Base-by-base conservation (phyloP, 2,329 filamentous ascomycete genomes). In the Claviceps humidiphila region DNA sequence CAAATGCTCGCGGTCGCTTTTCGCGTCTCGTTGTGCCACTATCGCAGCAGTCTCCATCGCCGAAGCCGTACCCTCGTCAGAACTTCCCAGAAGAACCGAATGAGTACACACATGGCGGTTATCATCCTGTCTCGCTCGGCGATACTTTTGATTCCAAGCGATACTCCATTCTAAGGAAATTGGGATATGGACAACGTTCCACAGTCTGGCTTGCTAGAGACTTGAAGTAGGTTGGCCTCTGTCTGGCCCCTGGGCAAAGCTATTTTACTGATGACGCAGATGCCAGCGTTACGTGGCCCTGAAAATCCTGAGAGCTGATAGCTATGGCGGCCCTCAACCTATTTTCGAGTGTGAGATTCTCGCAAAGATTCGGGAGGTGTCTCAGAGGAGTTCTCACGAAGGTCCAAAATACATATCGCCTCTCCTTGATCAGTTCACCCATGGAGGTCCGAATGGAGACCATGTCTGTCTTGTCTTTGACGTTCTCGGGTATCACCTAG, bases 151-250 rank as follows among this genome's bases (percentile, higher is more conserved):
- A 24, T 24, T 24, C 24, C 24, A 16, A 47, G 8, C 50, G 17
- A 26, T 62, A 62, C 39, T 50, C 49, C 24, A 47, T 61, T 16
- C 30, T 63, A 2, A 56, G 55, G 6, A 62, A 63, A 47, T 51
- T 63, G 2, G 59, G 58, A 6, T 58, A 59, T 26, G 58, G 61
- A 4, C 3, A 59, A 20, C 17, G 54, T 34, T 57, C 57, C 13
- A 61, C 61, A n/a, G 57, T 59, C 5, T 62, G 60, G 58, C 56
- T 63, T 20, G 61, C 58, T 13, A 37, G 24, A 9, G 56, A 59
- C 47, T 24, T 20, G 3, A 30, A 44, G 56, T 56, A 46, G 26
- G 52, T 47, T 38, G n/a, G 41, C 4, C 5, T 20, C 34, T 22
- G 39, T 24, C 24, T 24, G 3, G 22, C 22, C 24, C 34, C 38